A percentile compares a stretch with the other conserved stretches of the same genome.
Conservation (phyloP, 2,329 filamentous ascomycete species). For the Xylariaceae sp. region DNA sequence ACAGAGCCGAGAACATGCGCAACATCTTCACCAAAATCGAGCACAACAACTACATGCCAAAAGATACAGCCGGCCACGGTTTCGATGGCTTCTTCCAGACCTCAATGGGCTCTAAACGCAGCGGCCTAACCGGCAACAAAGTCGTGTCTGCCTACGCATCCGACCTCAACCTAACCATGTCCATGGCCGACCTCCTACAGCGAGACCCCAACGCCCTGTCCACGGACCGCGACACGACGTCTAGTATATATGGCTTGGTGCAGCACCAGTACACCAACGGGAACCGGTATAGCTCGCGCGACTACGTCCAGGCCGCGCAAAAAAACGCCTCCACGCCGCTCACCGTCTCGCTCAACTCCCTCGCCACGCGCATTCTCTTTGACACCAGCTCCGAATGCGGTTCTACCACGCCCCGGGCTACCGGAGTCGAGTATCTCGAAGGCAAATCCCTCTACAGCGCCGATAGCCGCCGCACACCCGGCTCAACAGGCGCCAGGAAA, state of each 20-base stretch:
- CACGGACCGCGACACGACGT: slow-evolving; percentile 23
- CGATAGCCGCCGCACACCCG: slow-evolving; percentile 34
- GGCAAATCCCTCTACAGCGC: slow-evolving; percentile 41
- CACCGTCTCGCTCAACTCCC: slow-evolving; percentile 36
- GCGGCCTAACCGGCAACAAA: slow-evolving; percentile 17
- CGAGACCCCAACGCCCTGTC: slow-evolving; percentile 28
- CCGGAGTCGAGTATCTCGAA: slow-evolving; percentile 30
- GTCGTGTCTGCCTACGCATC: slow-evolving; percentile 19
- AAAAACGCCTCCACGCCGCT: slow-evolving; percentile 53
- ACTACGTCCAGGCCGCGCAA: slow-evolving; percentile 55
- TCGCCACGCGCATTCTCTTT: slow-evolving; percentile 31
- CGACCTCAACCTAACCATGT: slow-evolving; percentile 12
- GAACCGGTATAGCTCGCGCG: slow-evolving; percentile 51
- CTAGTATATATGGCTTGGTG: slow-evolving; percentile 29
- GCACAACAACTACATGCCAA: slow-evolving; percentile 32
- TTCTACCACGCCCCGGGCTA: slow-evolving; percentile 21
- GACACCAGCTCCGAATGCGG: slow-evolving; percentile 10
- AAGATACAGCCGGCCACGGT: slow-evolving; percentile 28
- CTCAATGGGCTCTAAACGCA: slow-evolving; percentile 20
- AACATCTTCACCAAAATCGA: slow-evolving; percentile 29
- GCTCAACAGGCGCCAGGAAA: slow-evolving; percentile 34
- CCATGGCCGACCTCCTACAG: slow-evolving; percentile 23
- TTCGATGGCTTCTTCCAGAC: slow-evolving; percentile 30
- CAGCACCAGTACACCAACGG: slow-evolving; percentile 23
- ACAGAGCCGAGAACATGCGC: slow-evolving; percentile 28